Percentiles rank a stretch among this genome's conserved stretches.
These are phyloP conservation scores for Rutstroemia sp. DNA, from an alignment of 2,329 filamentous ascomycete species.

Conservation along the genomic window DNA sequence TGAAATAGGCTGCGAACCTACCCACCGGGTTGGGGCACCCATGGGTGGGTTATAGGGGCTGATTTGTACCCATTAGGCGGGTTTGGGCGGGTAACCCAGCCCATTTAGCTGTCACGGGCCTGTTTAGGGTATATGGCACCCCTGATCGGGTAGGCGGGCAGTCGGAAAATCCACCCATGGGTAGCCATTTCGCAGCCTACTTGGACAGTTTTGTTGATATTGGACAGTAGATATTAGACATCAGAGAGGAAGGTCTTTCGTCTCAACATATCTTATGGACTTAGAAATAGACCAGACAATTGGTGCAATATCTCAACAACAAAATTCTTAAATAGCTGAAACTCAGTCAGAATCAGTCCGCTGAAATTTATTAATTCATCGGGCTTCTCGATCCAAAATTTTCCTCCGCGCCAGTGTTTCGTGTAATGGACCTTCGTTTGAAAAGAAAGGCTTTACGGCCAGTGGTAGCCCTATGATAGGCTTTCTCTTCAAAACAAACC, in stretches of 20 bases:
- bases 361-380: neutral
- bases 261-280: neutral
- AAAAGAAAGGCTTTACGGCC: neutral
- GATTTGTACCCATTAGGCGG: too few species aligned
- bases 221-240: neutral
- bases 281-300: neutral
- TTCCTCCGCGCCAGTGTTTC: too few species aligned
- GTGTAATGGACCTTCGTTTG: too few species aligned
- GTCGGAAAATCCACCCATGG: too few species aligned
- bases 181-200: too few species aligned
- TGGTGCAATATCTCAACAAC: neutral
- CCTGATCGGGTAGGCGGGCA: too few species aligned
- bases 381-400: neutral
- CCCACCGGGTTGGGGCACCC: too few species aligned
- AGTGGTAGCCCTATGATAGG: neutral
- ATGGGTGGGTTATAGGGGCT: too few species aligned
- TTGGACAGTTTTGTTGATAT: too few species aligned
- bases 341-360: neutral
- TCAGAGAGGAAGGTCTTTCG: neutral
- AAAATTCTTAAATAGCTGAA: neutral
- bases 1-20: neutral
- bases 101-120: too few species aligned
- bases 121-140: too few species aligned
- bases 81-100: too few species aligned
- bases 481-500: neutral